Conservation (phyloP, 78 protist species). For the Bodo saltans region DNA sequence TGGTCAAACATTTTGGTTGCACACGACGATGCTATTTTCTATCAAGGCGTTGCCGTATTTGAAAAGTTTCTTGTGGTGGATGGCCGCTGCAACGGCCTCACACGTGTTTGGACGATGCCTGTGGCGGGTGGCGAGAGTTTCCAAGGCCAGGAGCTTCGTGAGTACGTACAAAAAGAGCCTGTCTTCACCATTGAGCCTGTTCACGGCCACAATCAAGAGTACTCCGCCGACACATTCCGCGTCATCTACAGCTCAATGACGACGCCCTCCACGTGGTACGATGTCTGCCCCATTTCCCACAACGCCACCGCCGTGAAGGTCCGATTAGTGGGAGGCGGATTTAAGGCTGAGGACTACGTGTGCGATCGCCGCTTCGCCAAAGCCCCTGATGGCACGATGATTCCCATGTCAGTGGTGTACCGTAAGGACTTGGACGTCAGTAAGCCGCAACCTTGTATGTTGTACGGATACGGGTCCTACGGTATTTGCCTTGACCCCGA, state of each 20-base stretch:
- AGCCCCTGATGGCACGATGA: neutral
- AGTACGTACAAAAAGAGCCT: neutral
- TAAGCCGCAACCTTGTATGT: neutral
- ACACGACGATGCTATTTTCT: neutral
- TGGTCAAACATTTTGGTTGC: neutral
- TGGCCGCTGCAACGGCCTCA: neutral
- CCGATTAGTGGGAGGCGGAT: neutral
- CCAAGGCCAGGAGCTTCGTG: too few species aligned
- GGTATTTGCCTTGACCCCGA: neutral
- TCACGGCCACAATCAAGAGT: neutral
- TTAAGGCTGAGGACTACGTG: neutral
- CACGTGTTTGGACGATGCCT: neutral
- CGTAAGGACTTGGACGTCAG: neutral
- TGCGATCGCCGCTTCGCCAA: neutral
- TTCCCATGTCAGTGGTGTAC: conserved; percentile 19
- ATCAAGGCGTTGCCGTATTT: neutral
- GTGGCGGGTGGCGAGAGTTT: neutral
- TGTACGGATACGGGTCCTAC: conserved; percentile 34
- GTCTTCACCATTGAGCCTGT: neutral
- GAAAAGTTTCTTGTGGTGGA: neutral
- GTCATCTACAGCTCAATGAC: neutral
- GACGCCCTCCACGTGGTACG: neutral
- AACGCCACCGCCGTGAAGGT: neutral
- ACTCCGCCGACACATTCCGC: neutral
- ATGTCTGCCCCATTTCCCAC: neutral